These are phyloP conservation scores for Cephalotrichum gorgonifer DNA, from an alignment of 2,329 filamentous ascomycete species.

Conservation along the genomic window DNA sequence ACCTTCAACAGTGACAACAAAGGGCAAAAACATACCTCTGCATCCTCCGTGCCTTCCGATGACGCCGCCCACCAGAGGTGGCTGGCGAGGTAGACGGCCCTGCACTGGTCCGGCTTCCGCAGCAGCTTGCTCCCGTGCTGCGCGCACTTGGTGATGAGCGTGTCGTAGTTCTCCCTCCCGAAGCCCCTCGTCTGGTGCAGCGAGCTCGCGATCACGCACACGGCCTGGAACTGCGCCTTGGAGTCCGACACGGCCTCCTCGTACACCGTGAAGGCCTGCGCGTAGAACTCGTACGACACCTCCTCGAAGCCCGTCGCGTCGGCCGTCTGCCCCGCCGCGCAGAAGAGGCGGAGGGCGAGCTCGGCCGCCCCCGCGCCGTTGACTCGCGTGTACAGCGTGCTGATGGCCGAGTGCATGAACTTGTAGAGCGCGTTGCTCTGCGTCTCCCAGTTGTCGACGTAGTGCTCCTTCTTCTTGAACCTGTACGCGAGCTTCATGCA, in stretches of 20 bases:
- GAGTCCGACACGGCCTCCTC: slow-evolving; percentile 95
- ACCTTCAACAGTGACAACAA: background rate
- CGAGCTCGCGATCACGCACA: slow-evolving; percentile 84
- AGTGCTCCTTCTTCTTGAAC: slow-evolving; percentile 87
- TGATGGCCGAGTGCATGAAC: slow-evolving; percentile 84
- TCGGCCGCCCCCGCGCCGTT: slow-evolving; percentile 70
- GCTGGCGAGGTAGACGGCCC: slow-evolving; percentile 90
- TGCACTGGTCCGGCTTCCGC: slow-evolving; percentile 96
- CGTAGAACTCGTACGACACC: slow-evolving; percentile 95
- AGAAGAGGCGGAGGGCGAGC: slow-evolving; percentile 78
- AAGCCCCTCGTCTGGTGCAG: slow-evolving; percentile 86
- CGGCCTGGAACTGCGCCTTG: slow-evolving; percentile 93
- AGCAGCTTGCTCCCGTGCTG: slow-evolving; percentile 93
- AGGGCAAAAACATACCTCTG: slow-evolving; percentile 37
- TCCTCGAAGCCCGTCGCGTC: slow-evolving; percentile 90
- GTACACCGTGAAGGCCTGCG: slow-evolving; percentile 95
- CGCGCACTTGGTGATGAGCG: slow-evolving; percentile 93
- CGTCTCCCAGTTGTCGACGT: slow-evolving; percentile 52
- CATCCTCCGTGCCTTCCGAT: slow-evolving; percentile 58
- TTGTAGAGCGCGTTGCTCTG: slow-evolving; percentile 76
- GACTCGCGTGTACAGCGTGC: slow-evolving; percentile 78
- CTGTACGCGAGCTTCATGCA: slow-evolving; percentile 81
- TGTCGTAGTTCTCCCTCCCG: slow-evolving; percentile 96
- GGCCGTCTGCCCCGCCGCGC: slow-evolving; percentile 84
- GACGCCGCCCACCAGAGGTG: slow-evolving; percentile 98